Conservation (phyloP, 2,329 filamentous ascomycete genomes). For the Fusarium circinatum region DNA sequence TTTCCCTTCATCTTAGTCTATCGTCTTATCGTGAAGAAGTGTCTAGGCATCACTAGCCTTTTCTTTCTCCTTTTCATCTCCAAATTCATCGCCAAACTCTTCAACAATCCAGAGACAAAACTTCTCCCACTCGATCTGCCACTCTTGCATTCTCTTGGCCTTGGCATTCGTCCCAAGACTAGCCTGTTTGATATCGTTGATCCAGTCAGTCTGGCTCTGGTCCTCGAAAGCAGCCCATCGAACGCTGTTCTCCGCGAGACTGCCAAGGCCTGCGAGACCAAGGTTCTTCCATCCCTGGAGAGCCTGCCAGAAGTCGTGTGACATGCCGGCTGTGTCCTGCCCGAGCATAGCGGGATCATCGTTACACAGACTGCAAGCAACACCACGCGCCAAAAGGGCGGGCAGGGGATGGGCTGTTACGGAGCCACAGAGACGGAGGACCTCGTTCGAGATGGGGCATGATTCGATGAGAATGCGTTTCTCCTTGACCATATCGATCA, state of each 20-base stretch:
- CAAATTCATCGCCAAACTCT: slow-evolving; percentile 77
- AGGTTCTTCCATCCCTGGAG: slow-evolving; percentile 93
- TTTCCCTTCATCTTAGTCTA: slow-evolving; percentile 7
- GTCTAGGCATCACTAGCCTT: background rate
- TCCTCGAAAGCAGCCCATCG: slow-evolving; percentile 92
- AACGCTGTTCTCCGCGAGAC: slow-evolving; percentile 91
- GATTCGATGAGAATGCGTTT: slow-evolving; percentile 89
- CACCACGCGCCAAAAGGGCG: slow-evolving; percentile 84
- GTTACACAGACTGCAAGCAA: slow-evolving; percentile 85
- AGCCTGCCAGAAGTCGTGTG: slow-evolving; percentile 94
- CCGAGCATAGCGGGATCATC: slow-evolving; percentile 92
- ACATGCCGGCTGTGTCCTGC: slow-evolving; percentile 83
- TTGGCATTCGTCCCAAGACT: slow-evolving; percentile 76
- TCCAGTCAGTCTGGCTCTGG: slow-evolving; percentile 75
- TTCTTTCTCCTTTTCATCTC: slow-evolving; percentile 33
- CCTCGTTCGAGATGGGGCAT: slow-evolving; percentile 91
- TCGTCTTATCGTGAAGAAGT: background rate
- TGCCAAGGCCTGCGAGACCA: slow-evolving; percentile 85
- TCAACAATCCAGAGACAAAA: slow-evolving; percentile 92
- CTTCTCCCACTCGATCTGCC: slow-evolving; percentile 84
- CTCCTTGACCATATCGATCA: slow-evolving; percentile 89
- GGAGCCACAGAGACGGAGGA: slow-evolving; percentile 80
- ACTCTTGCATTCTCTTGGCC: slow-evolving; percentile 78
- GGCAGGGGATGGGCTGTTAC: slow-evolving; percentile 84
- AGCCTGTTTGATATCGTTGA: slow-evolving; percentile 76